These are phyloP conservation scores for Phyllosticta paracitricarpa DNA, from an alignment of 2,329 filamentous ascomycete species.

Conservation along the genomic window DNA sequence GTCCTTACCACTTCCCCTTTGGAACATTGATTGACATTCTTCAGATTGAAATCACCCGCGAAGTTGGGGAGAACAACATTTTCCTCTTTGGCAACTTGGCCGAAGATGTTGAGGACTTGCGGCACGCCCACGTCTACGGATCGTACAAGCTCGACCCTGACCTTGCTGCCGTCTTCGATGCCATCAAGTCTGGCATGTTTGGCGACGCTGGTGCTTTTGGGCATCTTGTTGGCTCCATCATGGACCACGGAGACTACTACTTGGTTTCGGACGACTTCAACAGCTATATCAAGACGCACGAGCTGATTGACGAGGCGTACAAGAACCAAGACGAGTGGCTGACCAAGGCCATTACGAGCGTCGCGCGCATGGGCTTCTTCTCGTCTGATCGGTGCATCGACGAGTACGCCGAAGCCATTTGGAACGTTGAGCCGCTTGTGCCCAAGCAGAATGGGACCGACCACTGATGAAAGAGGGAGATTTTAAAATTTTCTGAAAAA, in stretches of 20 bases:
- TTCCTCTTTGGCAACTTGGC: slow-evolving; percentile 96
- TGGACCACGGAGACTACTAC: slow-evolving; percentile 94
- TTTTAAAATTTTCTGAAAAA: too few species aligned
- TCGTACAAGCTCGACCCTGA: slow-evolving; percentile 66
- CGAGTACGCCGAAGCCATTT: slow-evolving; percentile 94
- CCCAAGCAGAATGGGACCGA: slow-evolving; percentile 25
- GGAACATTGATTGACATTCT: slow-evolving; percentile 3
- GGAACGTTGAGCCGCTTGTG: slow-evolving; percentile 81
- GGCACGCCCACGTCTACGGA: slow-evolving; percentile 79
- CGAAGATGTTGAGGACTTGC: slow-evolving; percentile 93
- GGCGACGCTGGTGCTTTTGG: slow-evolving; percentile 69
- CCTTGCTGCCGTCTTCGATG: slow-evolving; percentile 71
- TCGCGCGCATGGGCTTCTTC: slow-evolving; percentile 96
- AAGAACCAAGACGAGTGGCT: slow-evolving; percentile 88
- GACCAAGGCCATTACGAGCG: slow-evolving; percentile 77
- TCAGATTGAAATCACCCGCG: slow-evolving; percentile 91
- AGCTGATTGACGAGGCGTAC: slow-evolving; percentile 84
- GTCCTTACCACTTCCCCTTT: slow-evolving; percentile 22
- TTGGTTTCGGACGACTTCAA: slow-evolving; percentile 96
- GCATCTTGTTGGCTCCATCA: slow-evolving; percentile 75
- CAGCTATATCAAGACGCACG: slow-evolving; percentile 85
- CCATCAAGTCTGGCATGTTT: slow-evolving; percentile 71
- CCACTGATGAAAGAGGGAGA: background rate
- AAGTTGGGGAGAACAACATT: slow-evolving; percentile 93
- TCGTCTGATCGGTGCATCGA: slow-evolving; percentile 90